A percentile compares a stretch with the other conserved stretches of the same genome.
These are phyloP conservation scores for Eimeria necatrix DNA, from an alignment of 169 alveolate species.

Conservation along the genomic window DNA sequence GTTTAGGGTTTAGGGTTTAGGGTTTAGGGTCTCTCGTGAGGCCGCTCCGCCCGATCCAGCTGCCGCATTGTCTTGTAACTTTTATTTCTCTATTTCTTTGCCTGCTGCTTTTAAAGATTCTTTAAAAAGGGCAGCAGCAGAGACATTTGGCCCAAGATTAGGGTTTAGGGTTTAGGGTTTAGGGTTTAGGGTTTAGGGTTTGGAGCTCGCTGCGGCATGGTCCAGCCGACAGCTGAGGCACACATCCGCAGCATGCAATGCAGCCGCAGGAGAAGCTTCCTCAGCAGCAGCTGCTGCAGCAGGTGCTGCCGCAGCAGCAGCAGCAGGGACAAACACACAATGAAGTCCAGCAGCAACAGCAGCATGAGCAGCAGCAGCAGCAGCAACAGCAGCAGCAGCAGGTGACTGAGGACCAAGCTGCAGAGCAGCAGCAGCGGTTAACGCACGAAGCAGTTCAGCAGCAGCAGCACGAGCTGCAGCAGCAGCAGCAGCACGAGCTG, in stretches of 20 bases:
- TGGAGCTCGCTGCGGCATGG: no score
- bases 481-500: no score
- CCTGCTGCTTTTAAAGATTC: no score
- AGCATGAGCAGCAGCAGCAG: neutral
- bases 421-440: neutral
- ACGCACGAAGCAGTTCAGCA: neutral
- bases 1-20: neutral
- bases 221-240: neutral
- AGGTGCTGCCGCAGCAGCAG: neutral
- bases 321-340: neutral
- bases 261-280: no score
- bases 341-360: neutral
- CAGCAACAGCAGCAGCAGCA: neutral
- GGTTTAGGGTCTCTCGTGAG: neutral
- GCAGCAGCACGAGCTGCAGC: neutral
- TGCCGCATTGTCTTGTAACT: no score
- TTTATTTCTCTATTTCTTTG: no score
- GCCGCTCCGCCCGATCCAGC: no score
- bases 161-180: neutral
- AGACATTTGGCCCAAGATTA: no score
- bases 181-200: slow-evolving; percentile 29
- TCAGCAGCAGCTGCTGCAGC: neutral
- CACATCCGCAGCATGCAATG: neutral
- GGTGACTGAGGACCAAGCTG: neutral
- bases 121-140: no score